Base-by-base conservation (phyloP, 768 basidiomycete species). In the Mycena floridula region DNA sequence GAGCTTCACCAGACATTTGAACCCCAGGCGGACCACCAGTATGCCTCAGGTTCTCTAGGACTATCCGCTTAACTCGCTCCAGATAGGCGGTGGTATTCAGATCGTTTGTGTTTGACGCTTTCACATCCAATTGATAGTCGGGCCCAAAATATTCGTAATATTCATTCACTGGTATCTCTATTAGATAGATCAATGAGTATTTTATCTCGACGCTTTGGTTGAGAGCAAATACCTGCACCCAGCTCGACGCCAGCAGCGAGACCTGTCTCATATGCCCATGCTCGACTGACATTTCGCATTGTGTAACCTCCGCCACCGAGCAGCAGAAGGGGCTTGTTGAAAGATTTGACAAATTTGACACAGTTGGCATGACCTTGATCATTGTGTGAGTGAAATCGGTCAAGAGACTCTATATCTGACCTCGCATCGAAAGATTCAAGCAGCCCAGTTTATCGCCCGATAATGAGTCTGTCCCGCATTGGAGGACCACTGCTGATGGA, bases 121-220 rank as follows among this genome's bases (percentile, higher is more conserved):
- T 89, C 23, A 99, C 96, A 59, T 99, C 91, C 25, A 99, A 76
- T 59, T 93, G 81, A 57, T 98, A 97, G 56, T 95, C 91, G 3
- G 96, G 96, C 1, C 96, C 96, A 62, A 97, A 98, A 64, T 98
- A 98, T 59, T 98, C 95, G 58, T 94, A 98, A 66, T 98, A 99
- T 66, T 99, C 96, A 57, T 98, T 99, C 51, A 94, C 85, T 2
- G 96, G 96, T 43, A 99, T 95, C 59, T 90, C 95, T 94, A 56
- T n/a, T 25, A 42, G 41, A 24, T 3, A 6, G 23, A 46, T 53
- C 36, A 51, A 51, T 42, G 42, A 25, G 4, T 27, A 8, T n/a
- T 43, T 13, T n/a, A n/a, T n/a, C n/a, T n/a, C n/a, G 40, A 42
- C 7, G 16, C 9, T 9, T 32, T 32, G 11, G 16, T 16, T 13